Evolutionary conservation across 1,284 basidiomycete species (phyloP).

Genomic region (Testicularia cyperi): DNA sequence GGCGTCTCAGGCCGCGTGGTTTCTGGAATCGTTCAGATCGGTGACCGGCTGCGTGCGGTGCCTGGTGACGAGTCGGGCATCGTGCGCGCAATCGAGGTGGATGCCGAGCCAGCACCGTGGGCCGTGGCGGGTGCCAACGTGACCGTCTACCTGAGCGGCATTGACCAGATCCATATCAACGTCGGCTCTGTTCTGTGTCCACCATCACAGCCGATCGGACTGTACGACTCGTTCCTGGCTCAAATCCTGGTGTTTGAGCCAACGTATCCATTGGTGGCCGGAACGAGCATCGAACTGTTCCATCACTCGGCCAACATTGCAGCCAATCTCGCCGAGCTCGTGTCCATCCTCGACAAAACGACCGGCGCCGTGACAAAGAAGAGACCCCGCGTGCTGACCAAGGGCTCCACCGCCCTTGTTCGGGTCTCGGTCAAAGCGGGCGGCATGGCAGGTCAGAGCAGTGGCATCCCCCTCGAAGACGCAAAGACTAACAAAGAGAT

Average conservation of each 20-base stretch:
- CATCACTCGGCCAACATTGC: constrained; percentile 91
- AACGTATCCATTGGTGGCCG: constrained; percentile 81
- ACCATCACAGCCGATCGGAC: constrained; percentile 67
- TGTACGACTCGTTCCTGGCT: constrained; percentile 76
- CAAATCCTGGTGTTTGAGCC: constrained; percentile 93
- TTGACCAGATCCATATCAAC: constrained; percentile 80
- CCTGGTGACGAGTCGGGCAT: constrained; percentile 88
- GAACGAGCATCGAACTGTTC: constrained; percentile 79
- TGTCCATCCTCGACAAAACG: constrained; percentile 74
- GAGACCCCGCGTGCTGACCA: constrained; percentile 78
- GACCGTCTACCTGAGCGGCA: constrained; percentile 77
- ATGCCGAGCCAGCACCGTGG: constrained; percentile 78
- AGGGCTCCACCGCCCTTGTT: constrained; percentile 79
- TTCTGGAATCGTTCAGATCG: constrained; percentile 85
- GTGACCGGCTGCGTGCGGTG: constrained; percentile 79
- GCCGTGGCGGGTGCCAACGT: constrained; percentile 87
- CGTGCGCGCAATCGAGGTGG: constrained; percentile 79
- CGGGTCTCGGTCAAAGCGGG: constrained; percentile 65
- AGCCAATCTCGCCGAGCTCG: constrained; percentile 77
- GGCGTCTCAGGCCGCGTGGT: constrained; percentile 84
- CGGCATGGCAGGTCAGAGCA: constrained; percentile 35
- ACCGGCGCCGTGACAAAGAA: constrained; percentile 75
- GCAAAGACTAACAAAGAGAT: constrained; percentile 92
- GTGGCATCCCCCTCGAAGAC: constrained; percentile 66
- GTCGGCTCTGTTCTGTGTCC: constrained; percentile 89